Base-by-base conservation (phyloP, 2,329 filamentous ascomycete genomes). In the Fusarium nurragi region DNA sequence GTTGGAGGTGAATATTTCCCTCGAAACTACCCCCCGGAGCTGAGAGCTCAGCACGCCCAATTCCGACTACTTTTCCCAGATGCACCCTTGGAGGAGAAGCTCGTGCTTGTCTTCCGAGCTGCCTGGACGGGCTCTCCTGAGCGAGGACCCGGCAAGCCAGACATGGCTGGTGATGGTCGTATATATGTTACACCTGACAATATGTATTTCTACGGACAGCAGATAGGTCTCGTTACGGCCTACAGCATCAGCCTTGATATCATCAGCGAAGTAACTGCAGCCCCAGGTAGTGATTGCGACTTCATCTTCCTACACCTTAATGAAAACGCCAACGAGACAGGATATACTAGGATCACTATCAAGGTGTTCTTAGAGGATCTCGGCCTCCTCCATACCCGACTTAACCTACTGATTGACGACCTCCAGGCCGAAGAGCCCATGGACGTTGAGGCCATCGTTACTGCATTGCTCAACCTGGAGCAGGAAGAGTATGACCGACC, bases 131-230 rank as follows among this genome's bases (percentile, higher is more conserved):
- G 84, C 64, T 81, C 83, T 18, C 77, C 72, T 26, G 73, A 80
- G 11, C 77, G 79, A 22, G 78, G 79, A 18, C 78, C 80, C 9
- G 76, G 77, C 5, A 76, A 74, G 51, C 78, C 79, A 16, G 70
- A 73, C 2, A 75, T 98, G 67, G 78, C 82, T 21, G 84, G 85
- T 18, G 85, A 85, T 53, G 86, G 95, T 1, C 88, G 95, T 50
- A 88, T 97, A 22, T 99, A 96, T 75, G 89, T 97, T 59, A 98
- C 94, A 1, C 84, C 90, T 0, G 88, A 90, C 62, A 91, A 94
- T 65, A 88, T 99, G 75, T 98, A 97, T 77, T 98, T 99, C 74
- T 99, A 97, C 78, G 96, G 94, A 70, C 91, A 98, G 73, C 92
- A 97, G 73, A 88, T 97, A 75, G 95, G 95, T 7, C 84, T 99